Evolutionary conservation across 192 early-diverging fungal species (phyloP).

Genomic region (Backusella mclennaniae): DNA sequence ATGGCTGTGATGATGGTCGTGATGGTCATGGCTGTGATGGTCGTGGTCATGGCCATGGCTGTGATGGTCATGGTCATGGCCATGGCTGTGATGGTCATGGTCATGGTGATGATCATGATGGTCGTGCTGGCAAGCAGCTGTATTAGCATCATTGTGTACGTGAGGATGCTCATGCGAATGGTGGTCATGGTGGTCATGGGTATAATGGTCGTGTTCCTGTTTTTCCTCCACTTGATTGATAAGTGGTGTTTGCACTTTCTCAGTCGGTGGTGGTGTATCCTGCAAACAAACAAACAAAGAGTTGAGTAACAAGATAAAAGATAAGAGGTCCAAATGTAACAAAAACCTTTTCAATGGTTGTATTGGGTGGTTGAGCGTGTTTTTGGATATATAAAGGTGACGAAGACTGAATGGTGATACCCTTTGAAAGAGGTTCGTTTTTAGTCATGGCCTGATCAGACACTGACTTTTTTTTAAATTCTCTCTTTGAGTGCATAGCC

Average conservation of each 20-base stretch:
- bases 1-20: constrained; percentile 29
- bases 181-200: constrained; percentile 4
- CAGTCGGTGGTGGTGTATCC: neutral
- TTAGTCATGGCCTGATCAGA: neutral
- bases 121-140: neutral
- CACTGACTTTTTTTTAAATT: constrained; percentile 3
- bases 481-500: neutral
- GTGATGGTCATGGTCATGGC: neutral
- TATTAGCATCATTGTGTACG: neutral
- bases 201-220: constrained; percentile 23
- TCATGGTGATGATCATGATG: neutral
- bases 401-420: constrained; percentile 8
- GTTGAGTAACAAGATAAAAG: neutral
- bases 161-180: neutral
- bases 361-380: neutral
- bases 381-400: neutral
- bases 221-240: constrained; percentile 4
- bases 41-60: constrained; percentile 13
- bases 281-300: neutral
- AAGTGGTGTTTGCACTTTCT: constrained; percentile 7
- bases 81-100: neutral
- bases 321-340: neutral
- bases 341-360: neutral
- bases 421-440: neutral
- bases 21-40: constrained; percentile 21